Base-by-base conservation (phyloP, 331 rosid genomes). In the Cydonia oblonga region DNA sequence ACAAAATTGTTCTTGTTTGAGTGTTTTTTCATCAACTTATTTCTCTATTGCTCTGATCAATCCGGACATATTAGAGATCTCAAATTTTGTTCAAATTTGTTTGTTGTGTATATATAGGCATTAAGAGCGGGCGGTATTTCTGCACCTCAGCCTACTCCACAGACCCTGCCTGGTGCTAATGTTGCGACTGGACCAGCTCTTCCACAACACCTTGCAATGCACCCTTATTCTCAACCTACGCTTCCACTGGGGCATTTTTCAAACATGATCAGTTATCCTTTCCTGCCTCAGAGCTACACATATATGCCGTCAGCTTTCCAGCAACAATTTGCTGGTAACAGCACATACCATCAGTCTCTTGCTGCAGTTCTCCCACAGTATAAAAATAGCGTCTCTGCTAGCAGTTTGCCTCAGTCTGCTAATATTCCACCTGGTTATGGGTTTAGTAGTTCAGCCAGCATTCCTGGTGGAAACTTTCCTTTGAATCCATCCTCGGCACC, bases 271-370 rank as follows among this genome's bases (percentile, higher is more conserved):
- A 51, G 99, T 77, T 96, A 96, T 78, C 97, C 99, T 5, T 91
- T 88, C 87, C 69, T 96, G 92, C 99, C 97, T 56, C 99, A 96
- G 79, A 96, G 92, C 84, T 96, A 96, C 72, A 86, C 97, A 35
- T 96, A 96, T 70, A 90, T 91, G 99, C 97, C 99, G 18, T 96
- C 99, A 2, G 96, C 93, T 7, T 96, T 90, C 87, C 99, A 91
- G 79, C 99, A 96, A 78, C 80, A 96, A 54, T 96, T 88, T 87
- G 88, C 97, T 71, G 93, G 96, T 62, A 96, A 87, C 86, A 91
- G 78, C 85, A 80, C 97, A 20, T 96, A 96, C 84, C 99, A 90
- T 78, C 99, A 96, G 83, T 90, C 97, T 63, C 76, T 96, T 72
- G 97, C 97, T 69, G 97, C 97, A 1, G 86, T 90, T 73, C 97